phyloP scores from a whole-genome alignment of 148 eudicot genomes.

The Rhododendron williamsianum region DNA sequence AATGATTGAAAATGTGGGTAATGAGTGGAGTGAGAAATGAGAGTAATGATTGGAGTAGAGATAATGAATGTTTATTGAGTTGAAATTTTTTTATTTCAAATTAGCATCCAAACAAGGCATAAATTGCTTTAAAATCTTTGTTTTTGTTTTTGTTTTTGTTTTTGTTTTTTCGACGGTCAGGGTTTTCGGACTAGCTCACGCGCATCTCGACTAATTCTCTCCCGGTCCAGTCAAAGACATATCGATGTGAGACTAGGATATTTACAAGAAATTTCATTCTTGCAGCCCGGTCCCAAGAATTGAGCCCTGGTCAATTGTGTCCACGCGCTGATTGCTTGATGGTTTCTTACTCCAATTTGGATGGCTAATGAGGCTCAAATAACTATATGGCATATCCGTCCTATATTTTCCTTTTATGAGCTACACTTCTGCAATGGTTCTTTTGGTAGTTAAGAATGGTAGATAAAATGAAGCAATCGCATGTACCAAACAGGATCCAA shows the following conservation, averaged over 20 bases:
- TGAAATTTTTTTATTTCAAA: too few species aligned
- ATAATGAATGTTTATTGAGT: too few species aligned
- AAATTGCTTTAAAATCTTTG: background rate
- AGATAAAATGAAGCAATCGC: constrained; percentile 11
- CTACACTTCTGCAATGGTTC: background rate
- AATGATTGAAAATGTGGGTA: too few species aligned
- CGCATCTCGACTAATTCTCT: too few species aligned
- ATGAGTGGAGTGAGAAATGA: too few species aligned
- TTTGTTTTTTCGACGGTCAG: too few species aligned
- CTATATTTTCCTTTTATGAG: background rate
- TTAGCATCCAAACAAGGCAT: too few species aligned
- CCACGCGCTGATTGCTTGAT: background rate
- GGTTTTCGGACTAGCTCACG: background rate
- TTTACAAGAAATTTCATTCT: too few species aligned
- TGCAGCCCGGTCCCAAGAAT: too few species aligned
- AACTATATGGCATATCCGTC: background rate
- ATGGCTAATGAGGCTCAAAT: background rate
- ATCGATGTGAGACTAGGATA: background rate
- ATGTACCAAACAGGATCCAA: constrained; percentile 11
- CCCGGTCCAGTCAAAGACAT: too few species aligned
- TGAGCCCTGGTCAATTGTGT: background rate
- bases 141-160: too few species aligned
- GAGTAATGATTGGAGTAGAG: too few species aligned
- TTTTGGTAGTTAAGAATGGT: constrained; percentile 19
- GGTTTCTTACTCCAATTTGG: background rate